Evolutionary conservation across 1,284 basidiomycete genomes (phyloP).

Genomic region (Gomphus sp.): DNA sequence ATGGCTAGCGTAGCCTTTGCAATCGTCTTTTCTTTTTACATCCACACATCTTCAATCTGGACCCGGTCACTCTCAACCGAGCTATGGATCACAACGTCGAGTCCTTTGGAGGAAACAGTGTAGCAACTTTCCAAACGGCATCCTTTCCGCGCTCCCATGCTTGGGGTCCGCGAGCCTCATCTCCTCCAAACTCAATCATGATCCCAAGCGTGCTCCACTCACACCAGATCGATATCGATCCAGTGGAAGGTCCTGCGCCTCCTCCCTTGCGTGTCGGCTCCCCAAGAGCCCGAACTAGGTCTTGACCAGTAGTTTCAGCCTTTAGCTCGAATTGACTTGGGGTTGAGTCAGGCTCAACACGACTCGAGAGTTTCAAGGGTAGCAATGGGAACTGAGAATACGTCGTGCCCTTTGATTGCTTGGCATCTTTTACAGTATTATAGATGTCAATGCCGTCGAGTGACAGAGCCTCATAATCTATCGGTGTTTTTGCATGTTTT

Average conservation of each 20-base stretch:
- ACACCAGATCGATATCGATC: constrained; percentile 86
- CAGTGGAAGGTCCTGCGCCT: constrained; percentile 67
- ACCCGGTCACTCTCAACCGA: no score
- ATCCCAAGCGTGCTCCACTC: constrained; percentile 78
- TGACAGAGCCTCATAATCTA: constrained; percentile 39
- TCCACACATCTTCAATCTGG: no score
- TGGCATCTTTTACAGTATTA: constrained; percentile 35
- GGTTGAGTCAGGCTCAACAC: background rate
- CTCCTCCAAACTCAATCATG: constrained; percentile 77
- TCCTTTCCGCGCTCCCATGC: constrained; percentile 82
- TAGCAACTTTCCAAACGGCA: constrained; percentile 65
- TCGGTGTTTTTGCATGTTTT: constrained; percentile 46
- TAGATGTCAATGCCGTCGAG: constrained; percentile 77
- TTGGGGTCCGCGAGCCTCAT: constrained; percentile 63
- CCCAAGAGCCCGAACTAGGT: constrained; percentile 64
- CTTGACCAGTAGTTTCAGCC: constrained; percentile 55
- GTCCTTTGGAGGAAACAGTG: constrained; percentile 42
- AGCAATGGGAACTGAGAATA: constrained; percentile 16
- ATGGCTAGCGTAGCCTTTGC: no score
- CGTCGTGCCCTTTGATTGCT: constrained; percentile 16
- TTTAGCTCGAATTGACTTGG: constrained; percentile 32
- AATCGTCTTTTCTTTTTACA: no score
- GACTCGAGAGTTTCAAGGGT: constrained; percentile 13
- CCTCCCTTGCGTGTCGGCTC: constrained; percentile 85
- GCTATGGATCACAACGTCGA: background rate